These are phyloP conservation scores for Turritis glabra DNA, from an alignment of 345 rosid species.

Conservation along the genomic window DNA sequence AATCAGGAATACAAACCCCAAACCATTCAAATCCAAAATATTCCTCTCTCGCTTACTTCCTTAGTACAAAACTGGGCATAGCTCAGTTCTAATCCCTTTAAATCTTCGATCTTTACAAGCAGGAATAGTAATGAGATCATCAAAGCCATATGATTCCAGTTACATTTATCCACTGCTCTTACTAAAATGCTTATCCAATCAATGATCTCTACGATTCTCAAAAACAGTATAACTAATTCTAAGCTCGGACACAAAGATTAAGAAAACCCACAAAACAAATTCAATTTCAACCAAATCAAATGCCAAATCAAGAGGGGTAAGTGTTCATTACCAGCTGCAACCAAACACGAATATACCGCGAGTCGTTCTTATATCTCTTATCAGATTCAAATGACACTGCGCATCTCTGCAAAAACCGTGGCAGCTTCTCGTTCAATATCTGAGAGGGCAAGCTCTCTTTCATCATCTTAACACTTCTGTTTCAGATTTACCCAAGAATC, in stretches of 20 bases:
- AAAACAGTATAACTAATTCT: neutral
- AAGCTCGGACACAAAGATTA: neutral
- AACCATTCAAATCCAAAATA: neutral
- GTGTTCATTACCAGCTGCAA: constrained; percentile 64
- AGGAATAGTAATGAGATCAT: neutral
- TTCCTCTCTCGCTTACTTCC: neutral
- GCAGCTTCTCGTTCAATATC: constrained; percentile 70
- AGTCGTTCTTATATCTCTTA: constrained; percentile 71
- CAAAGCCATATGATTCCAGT: neutral
- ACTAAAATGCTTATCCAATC: neutral
- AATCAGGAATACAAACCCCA: neutral
- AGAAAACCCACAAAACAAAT: neutral
- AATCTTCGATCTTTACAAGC: constrained; percentile 5
- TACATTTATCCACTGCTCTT: neutral
- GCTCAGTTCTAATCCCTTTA: neutral
- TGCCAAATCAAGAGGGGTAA: neutral
- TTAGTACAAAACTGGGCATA: neutral
- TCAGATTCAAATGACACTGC: constrained; percentile 71
- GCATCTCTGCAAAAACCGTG: constrained; percentile 87
- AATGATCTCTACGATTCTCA: neutral
- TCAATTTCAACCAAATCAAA: neutral
- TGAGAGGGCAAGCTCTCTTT: constrained; percentile 58
- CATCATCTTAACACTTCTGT: constrained; percentile 77
- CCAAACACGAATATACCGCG: constrained; percentile 91
- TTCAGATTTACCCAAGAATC: constrained; percentile 9